A percentile compares a stretch with the other conserved stretches of the same genome.
These are phyloP conservation scores for Phoma sp. DNA, from an alignment of 2,329 filamentous ascomycete species.

Conservation along the genomic window DNA sequence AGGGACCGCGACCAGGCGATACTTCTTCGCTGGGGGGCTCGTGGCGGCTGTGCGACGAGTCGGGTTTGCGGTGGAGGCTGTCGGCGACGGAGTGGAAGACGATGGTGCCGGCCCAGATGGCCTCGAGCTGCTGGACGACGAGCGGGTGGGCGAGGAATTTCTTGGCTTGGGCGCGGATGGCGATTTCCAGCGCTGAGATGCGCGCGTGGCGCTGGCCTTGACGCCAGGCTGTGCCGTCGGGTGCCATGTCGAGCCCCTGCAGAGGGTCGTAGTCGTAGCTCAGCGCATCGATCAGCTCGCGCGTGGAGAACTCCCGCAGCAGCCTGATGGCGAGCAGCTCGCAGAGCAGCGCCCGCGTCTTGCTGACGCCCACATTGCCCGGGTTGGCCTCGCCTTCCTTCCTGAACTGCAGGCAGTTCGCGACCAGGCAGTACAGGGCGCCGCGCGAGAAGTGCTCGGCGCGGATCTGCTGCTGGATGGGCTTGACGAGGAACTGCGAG, in stretches of 20 bases:
- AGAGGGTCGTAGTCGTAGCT: constrained; percentile 95
- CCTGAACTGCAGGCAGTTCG: constrained; percentile 90
- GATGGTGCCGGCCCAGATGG: constrained; percentile 95
- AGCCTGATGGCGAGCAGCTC: constrained; percentile 90
- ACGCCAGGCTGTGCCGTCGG: constrained; percentile 36
- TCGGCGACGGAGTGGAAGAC: constrained; percentile 92
- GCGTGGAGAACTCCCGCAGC: constrained; percentile 85
- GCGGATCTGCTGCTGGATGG: constrained; percentile 89
- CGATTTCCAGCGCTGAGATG: constrained; percentile 90
- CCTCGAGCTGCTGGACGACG: constrained; percentile 93
- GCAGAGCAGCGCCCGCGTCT: constrained; percentile 85
- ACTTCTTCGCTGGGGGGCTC: constrained; percentile 32
- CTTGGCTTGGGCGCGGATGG: constrained; percentile 91
- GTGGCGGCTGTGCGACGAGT: constrained; percentile 36
- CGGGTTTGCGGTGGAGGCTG: constrained; percentile 73
- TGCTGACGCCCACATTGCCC: constrained; percentile 82
- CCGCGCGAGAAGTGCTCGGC: constrained; percentile 83
- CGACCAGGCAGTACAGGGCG: constrained; percentile 88
- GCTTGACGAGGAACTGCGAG: constrained; percentile 93
- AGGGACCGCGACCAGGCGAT: constrained; percentile 43
- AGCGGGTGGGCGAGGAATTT: constrained; percentile 90
- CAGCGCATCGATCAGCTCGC: constrained; percentile 90
- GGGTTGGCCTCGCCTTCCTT: constrained; percentile 86
- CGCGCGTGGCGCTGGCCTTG: constrained; percentile 66
- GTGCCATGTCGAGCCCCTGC: constrained; percentile 72